Evolutionary conservation across 768 basidiomycete genomes (phyloP).

Genomic region (Kwoniella dendrophila): DNA sequence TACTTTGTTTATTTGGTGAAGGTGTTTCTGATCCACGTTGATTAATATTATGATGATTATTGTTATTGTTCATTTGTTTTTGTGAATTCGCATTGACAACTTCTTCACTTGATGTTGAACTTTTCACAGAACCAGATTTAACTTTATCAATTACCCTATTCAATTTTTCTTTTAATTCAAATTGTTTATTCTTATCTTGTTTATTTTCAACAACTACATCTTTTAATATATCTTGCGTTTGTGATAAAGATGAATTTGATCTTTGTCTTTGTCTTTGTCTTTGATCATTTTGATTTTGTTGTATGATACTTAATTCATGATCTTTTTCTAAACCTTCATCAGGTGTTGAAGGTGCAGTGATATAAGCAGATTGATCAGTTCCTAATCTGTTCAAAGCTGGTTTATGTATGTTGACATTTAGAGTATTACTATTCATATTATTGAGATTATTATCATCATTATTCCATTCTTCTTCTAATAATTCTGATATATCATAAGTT

Average conservation of each 20-base stretch:
- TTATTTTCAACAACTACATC: constrained; percentile 44
- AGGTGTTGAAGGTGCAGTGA: constrained; percentile 54
- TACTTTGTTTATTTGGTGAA: constrained; percentile 2
- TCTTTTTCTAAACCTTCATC: constrained; percentile 18
- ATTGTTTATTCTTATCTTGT: constrained; percentile 33
- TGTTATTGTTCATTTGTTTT: no score
- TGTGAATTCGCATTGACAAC: not conserved
- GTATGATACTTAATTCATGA: not conserved
- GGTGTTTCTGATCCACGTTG: constrained; percentile 1
- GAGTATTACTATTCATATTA: no score
- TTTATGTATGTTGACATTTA: no score
- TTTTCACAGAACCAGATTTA: constrained; percentile 35
- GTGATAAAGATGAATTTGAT: not conserved
- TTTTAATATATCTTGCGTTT: constrained; percentile 50
- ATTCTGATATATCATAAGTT: constrained; percentile 88
- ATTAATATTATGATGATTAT: not conserved
- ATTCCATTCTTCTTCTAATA: constrained; percentile 82
- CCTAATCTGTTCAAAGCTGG: constrained; percentile 30
- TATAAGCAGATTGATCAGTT: constrained; percentile 49
- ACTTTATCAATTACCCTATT: constrained; percentile 57
- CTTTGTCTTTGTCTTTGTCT: not conserved
- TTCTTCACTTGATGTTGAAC: constrained; percentile 10
- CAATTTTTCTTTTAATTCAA: constrained; percentile 54
- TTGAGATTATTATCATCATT: constrained; percentile 16
- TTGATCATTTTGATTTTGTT: not conserved